These are phyloP conservation scores for Candida oleophila DNA, from an alignment of 805 yeast species.

Conservation along the genomic window DNA sequence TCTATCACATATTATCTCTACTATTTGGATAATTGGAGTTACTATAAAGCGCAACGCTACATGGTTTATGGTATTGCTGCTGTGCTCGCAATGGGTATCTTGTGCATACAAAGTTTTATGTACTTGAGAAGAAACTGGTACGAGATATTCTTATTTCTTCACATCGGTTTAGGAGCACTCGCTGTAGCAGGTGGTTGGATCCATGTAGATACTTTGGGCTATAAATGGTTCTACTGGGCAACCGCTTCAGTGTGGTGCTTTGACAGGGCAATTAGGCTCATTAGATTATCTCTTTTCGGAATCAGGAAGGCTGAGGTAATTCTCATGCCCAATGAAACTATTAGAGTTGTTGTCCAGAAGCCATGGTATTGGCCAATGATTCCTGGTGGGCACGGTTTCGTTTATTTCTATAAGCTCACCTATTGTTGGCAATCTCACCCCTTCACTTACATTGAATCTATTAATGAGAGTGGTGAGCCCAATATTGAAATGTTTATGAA, in stretches of 20 bases:
- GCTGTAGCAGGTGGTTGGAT: conserved; percentile 47
- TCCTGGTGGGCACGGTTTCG: conserved; percentile 43
- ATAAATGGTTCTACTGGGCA: conserved; percentile 28
- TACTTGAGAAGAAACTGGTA: conserved; percentile 35
- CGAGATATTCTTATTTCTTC: conserved; percentile 34
- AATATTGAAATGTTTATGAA: conserved; percentile 33
- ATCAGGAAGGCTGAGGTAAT: conserved; percentile 29
- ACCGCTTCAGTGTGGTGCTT: conserved; percentile 35
- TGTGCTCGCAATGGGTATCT: conserved; percentile 30
- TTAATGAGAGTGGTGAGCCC: conserved; percentile 15
- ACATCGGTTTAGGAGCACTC: conserved; percentile 36
- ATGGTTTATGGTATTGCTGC: conserved; percentile 36
- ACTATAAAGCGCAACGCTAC: conserved; percentile 18
- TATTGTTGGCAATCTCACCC: conserved; percentile 46
- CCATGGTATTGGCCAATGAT: conserved; percentile 35
- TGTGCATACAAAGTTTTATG: conserved; percentile 30
- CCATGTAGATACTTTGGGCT: conserved; percentile 37
- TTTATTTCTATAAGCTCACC: conserved; percentile 30
- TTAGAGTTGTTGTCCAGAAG: conserved; percentile 33
- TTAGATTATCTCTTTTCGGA: conserved; percentile 32
- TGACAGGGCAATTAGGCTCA: conserved; percentile 30
- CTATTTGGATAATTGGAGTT: conserved; percentile 9
- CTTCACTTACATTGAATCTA: conserved; percentile 32
- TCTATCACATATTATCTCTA: conserved; percentile 26
- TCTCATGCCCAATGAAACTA: conserved; percentile 33